Evolutionary conservation across 1,284 basidiomycete genomes (phyloP).

Genomic region (Inonotus obliquus): DNA sequence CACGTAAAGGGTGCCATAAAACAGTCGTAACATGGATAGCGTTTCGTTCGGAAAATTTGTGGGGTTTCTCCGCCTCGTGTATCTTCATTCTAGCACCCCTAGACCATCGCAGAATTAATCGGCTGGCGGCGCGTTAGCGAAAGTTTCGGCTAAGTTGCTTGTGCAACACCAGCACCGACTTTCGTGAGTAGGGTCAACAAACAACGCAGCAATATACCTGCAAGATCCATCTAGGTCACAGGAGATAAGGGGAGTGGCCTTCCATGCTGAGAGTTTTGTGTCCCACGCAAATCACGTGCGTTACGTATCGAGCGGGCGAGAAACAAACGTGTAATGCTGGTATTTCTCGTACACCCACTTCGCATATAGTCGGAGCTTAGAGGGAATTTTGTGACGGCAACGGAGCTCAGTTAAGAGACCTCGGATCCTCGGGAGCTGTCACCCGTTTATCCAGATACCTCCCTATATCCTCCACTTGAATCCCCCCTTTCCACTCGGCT

Average conservation of each 20-base stretch:
- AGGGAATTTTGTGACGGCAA: neutral
- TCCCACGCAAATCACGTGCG: neutral
- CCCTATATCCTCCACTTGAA: neutral
- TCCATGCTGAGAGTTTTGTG: neutral
- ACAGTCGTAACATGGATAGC: neutral
- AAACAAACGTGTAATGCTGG: neutral
- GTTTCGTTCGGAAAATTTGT: neutral
- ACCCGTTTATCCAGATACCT: neutral
- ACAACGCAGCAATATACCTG: neutral
- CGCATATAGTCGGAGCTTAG: neutral
- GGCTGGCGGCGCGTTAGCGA: neutral
- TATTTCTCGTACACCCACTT: neutral
- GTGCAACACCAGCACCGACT: neutral
- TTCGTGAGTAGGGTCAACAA: neutral
- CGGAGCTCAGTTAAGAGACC: neutral
- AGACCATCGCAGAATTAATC: neutral
- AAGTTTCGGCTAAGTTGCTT: neutral
- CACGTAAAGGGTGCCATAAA: neutral
- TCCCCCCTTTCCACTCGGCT: neutral
- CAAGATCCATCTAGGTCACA: too few species aligned
- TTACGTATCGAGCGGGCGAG: neutral
- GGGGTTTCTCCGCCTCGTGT: neutral
- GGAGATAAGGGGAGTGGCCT: neutral
- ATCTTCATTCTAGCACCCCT: neutral
- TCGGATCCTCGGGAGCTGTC: neutral